Percentiles rank a stretch among this genome's conserved stretches.
Conservation (phyloP, 2,329 filamentous ascomycete species). For the Drechslerella dactyloides region DNA sequence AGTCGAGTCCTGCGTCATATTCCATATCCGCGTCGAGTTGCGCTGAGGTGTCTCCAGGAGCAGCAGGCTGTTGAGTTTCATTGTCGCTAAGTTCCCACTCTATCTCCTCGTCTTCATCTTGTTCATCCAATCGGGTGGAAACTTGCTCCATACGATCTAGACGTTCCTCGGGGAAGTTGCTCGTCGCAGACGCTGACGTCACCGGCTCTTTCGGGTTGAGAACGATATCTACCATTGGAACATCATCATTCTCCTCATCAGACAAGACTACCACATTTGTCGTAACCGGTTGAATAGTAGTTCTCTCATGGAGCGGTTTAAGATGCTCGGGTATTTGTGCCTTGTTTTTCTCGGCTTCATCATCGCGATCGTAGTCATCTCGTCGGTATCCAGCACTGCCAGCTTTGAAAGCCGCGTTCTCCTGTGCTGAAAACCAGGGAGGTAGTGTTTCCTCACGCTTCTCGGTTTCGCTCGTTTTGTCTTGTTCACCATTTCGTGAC, state of each 20-base stretch:
- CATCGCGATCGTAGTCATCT: constrained; percentile 43
- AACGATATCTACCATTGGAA: constrained; percentile 29
- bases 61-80: constrained; percentile 45
- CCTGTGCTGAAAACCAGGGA: constrained; percentile 38
- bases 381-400: constrained; percentile 23
- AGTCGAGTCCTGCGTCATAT: constrained; percentile 57
- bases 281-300: constrained; percentile 24
- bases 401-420: constrained; percentile 28
- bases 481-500: constrained; percentile 59
- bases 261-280: constrained; percentile 32
- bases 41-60: constrained; percentile 10
- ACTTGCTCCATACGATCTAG: neutral
- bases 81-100: constrained; percentile 56
- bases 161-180: neutral
- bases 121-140: neutral
- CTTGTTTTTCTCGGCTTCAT: constrained; percentile 19
- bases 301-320: constrained; percentile 31
- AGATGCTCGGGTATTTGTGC: constrained; percentile 26
- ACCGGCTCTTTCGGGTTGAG: neutral
- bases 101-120: constrained; percentile 46
- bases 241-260: constrained; percentile 35
- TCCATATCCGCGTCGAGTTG: constrained; percentile 53
- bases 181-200: neutral
- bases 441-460: constrained; percentile 56
- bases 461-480: constrained; percentile 67